Conservation (phyloP, 306 rosid genomes). For the Elaeagnus macrophylla region DNA sequence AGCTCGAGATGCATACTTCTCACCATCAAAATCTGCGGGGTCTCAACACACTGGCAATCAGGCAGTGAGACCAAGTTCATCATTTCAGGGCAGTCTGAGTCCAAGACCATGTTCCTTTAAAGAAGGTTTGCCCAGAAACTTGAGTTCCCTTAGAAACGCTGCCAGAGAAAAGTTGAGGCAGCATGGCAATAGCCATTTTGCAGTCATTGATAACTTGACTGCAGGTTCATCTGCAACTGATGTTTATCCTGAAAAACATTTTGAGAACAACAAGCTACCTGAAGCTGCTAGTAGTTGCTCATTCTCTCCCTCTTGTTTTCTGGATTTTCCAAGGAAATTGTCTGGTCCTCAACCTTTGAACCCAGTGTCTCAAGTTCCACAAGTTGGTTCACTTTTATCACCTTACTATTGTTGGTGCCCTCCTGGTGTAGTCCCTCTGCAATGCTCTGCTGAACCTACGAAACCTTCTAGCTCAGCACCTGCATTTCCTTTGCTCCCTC, state of each 20-base stretch:
- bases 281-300: conserved; percentile 24
- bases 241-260: conserved; percentile 25
- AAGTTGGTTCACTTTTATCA: conserved; percentile 56
- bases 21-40: conserved; percentile 53
- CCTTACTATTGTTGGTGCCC: conserved; percentile 97
- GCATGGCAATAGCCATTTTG: conserved; percentile 41
- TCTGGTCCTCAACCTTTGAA: conserved; percentile 33
- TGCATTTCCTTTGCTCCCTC: conserved; percentile 37
- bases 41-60: conserved; percentile 52
- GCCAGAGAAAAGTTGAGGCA: conserved; percentile 68
- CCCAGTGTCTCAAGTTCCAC: conserved; percentile 37
- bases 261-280: conserved; percentile 33
- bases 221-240: conserved; percentile 21
- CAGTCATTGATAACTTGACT: conserved; percentile 35
- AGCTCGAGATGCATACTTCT: conserved; percentile 34
- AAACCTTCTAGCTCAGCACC: conserved; percentile 26
- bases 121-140: conserved; percentile 63
- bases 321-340: conserved; percentile 52
- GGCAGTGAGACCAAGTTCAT: conserved; percentile 46
- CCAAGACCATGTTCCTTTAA: conserved; percentile 85
- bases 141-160: conserved; percentile 49
- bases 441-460: conserved; percentile 37
- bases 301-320: conserved; percentile 39
- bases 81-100: conserved; percentile 70
- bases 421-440: conserved; percentile 40